Evolutionary conservation across 108 stramenopile genomes (phyloP).

Genomic region (Mediolabrus comicus): DNA sequence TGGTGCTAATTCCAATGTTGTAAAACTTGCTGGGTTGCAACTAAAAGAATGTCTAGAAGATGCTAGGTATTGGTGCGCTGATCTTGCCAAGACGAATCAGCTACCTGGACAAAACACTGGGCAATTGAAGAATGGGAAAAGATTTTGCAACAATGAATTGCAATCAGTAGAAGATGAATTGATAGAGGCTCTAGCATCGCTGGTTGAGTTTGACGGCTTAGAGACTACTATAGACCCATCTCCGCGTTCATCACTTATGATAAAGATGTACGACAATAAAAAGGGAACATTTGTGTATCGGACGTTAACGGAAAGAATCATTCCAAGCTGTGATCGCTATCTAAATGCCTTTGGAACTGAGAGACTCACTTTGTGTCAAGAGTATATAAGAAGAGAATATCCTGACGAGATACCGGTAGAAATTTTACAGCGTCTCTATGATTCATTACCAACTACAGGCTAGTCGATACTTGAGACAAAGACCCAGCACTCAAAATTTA

Average conservation of each 20-base stretch:
- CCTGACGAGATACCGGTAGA: slow-evolving; percentile 38
- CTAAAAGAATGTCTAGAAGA: slow-evolving; percentile 63
- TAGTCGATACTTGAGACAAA: too few relatives aligned
- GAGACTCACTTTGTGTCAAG: slow-evolving; percentile 4
- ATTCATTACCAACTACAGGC: neutral
- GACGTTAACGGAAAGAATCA: slow-evolving; percentile 60
- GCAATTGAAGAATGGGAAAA: neutral
- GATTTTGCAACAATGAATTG: slow-evolving; percentile 10
- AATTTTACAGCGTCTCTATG: slow-evolving; percentile 19
- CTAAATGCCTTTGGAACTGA: slow-evolving; percentile 38
- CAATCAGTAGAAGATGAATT: slow-evolving; percentile 22
- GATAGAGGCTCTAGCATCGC: slow-evolving; percentile 62
- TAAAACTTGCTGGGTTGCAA: slow-evolving; percentile 54
- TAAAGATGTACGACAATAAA: slow-evolving; percentile 53
- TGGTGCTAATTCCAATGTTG: slow-evolving; percentile 57
- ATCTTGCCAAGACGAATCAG: slow-evolving; percentile 1
- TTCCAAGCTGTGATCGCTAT: slow-evolving; percentile 47
- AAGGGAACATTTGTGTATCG: slow-evolving; percentile 69
- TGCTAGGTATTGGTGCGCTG: slow-evolving; percentile 50
- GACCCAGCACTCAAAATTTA: neutral
- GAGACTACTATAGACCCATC: slow-evolving; percentile 77
- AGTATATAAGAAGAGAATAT: slow-evolving; percentile 43
- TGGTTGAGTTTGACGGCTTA: slow-evolving; percentile 87
- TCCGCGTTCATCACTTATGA: slow-evolving; percentile 72
- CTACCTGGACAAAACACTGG: neutral